Evolutionary conservation across 345 rosid species (phyloP).

Genomic region (Arabidopsis suecica): DNA sequence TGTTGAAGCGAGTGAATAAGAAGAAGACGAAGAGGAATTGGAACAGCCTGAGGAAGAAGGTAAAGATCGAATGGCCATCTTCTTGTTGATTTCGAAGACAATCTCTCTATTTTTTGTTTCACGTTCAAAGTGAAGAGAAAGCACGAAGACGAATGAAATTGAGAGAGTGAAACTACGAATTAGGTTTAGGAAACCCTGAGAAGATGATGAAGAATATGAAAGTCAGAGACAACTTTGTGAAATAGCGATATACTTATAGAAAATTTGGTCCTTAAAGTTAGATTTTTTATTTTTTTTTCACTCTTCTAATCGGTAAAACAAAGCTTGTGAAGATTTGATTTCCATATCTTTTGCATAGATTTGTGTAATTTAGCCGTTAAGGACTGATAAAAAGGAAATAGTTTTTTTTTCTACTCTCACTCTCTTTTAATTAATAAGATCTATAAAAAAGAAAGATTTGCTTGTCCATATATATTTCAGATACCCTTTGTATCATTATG

Average conservation of each 20-base stretch:
- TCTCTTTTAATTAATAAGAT: neutral
- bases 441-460: neutral
- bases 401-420: neutral
- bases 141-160: neutral
- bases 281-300: neutral
- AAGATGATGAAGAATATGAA: too few species aligned
- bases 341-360: neutral
- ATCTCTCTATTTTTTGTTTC: too few species aligned
- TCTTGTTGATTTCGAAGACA: neutral
- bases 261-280: neutral
- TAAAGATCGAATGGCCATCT: neutral
- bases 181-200: too few species aligned
- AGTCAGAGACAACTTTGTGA: neutral
- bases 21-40: neutral
- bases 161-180: neutral
- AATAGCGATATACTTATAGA: neutral
- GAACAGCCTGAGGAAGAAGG: neutral
- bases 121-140: too few species aligned
- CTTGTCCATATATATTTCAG: too few species aligned
- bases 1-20: neutral
- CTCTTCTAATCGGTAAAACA: too few species aligned
- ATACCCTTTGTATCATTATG: too few species aligned
- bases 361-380: neutral
- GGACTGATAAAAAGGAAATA: neutral
- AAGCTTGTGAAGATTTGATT: neutral